Conservation (phyloP, 1,139 yeast species). For the Geotrichum europaeum region DNA sequence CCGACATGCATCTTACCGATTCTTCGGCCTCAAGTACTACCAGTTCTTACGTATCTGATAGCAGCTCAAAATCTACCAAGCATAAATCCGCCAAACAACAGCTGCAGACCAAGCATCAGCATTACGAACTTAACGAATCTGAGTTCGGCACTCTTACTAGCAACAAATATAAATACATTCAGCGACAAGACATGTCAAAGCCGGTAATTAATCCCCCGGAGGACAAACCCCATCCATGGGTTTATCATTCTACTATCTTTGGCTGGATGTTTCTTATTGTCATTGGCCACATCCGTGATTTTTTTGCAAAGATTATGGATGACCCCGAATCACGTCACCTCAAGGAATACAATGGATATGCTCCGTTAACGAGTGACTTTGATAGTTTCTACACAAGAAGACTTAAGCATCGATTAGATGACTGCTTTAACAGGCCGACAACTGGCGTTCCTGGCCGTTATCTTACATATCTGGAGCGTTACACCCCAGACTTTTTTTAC, state of each 20-base stretch:
- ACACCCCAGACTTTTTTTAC: slow-evolving; percentile 51
- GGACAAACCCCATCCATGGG: slow-evolving; percentile 73
- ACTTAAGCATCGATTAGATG: slow-evolving; percentile 83
- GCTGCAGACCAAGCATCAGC: background rate
- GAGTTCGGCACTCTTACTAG: slow-evolving; percentile 18
- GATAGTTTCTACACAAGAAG: slow-evolving; percentile 92
- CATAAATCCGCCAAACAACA: background rate
- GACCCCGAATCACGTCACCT: slow-evolving; percentile 59
- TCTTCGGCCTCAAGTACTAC: background rate
- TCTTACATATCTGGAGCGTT: slow-evolving; percentile 73
- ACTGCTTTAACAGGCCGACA: slow-evolving; percentile 92
- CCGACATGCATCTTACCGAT: background rate
- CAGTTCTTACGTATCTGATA: background rate
- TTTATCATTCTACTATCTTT: slow-evolving; percentile 74
- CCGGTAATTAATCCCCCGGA: slow-evolving; percentile 22
- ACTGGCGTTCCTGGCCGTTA: slow-evolving; percentile 96
- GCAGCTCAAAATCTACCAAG: background rate
- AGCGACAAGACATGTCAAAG: slow-evolving; percentile 12
- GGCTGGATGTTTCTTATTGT: slow-evolving; percentile 77
- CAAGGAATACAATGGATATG: slow-evolving; percentile 79
- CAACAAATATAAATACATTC: slow-evolving; percentile 15
- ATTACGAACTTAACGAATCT: slow-evolving; percentile 14
- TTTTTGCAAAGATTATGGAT: slow-evolving; percentile 68
- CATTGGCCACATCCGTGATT: slow-evolving; percentile 86
- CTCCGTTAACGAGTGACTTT: slow-evolving; percentile 92